These are phyloP conservation scores for Leptosphaerulina australis DNA, from an alignment of 2,329 filamentous ascomycete genomes.

Conservation along the genomic window DNA sequence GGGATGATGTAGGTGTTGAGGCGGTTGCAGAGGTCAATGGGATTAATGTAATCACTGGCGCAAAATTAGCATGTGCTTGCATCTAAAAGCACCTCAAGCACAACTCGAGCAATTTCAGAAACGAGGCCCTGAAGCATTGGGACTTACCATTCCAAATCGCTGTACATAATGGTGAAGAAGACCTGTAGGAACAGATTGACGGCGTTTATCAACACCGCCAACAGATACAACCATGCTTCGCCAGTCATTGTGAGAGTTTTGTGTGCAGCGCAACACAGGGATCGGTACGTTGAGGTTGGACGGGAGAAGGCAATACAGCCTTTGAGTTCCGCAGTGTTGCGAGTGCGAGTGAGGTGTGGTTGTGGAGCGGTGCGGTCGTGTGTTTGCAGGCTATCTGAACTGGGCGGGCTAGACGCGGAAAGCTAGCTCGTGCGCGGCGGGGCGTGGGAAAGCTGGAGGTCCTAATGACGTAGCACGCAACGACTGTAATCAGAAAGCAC, in stretches of 20 bases:
- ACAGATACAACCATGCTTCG: constrained; percentile 97
- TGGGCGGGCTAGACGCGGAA: constrained; percentile 41
- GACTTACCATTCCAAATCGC: constrained; percentile 95
- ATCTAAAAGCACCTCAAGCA: not conserved
- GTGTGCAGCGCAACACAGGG: constrained; percentile 33
- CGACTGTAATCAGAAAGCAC: constrained; percentile 11
- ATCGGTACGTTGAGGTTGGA: constrained; percentile 16
- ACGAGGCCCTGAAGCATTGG: not conserved
- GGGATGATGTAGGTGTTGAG: constrained; percentile 99
- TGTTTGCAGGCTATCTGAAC: constrained; percentile 40
- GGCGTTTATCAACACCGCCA: constrained; percentile 98
- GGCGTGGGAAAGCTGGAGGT: constrained; percentile 28
- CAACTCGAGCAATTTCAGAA: not conserved
- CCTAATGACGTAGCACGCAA: constrained; percentile 33
- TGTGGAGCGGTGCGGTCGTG: constrained; percentile 37
- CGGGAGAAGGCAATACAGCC: constrained; percentile 18
- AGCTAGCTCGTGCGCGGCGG: constrained; percentile 42
- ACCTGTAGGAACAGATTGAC: constrained; percentile 99
- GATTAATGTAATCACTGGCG: constrained; percentile 96
- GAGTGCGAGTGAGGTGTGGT: constrained; percentile 23
- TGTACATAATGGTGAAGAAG: constrained; percentile 99
- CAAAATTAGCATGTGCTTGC: constrained; percentile 40
- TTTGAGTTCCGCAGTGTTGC: constrained; percentile 20
- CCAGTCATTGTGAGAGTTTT: constrained; percentile 75
- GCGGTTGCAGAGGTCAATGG: constrained; percentile 99